phyloP scores from a whole-genome alignment of 129 eudicot species.

The Saposhnikovia divaricata region DNA sequence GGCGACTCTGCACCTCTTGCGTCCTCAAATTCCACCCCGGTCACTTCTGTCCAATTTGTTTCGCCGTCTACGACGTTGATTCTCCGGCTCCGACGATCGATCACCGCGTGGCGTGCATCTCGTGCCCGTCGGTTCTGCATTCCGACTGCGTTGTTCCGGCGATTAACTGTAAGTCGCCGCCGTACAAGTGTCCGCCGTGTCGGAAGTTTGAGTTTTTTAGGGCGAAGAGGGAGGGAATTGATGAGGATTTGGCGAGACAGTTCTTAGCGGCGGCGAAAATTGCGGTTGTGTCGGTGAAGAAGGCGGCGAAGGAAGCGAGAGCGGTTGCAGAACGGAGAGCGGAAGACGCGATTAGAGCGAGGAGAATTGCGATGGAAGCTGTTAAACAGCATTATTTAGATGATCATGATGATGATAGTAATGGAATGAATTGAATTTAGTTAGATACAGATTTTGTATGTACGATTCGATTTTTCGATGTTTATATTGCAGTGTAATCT shows the following conservation, averaged over 20 bases:
- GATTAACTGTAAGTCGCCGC: neutral
- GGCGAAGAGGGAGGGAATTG: neutral
- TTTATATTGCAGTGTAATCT: neutral
- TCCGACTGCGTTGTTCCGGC: constrained; percentile 1
- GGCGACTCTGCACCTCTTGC: constrained; percentile 32
- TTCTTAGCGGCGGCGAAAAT: constrained; percentile 23
- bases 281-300: constrained; percentile 11
- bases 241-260: constrained; percentile 13
- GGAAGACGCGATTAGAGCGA: constrained; percentile 20
- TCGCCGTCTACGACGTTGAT: constrained; percentile 7
- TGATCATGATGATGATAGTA: neutral
- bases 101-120: constrained; percentile 17
- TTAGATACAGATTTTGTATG: neutral
- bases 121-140: constrained; percentile 24
- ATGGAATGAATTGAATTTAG: neutral
- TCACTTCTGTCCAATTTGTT: constrained; percentile 27
- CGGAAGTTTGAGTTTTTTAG: constrained; percentile 13
- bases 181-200: constrained; percentile 23
- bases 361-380: constrained; percentile 27
- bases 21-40: constrained; percentile 19
- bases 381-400: constrained; percentile 2
- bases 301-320: constrained; percentile 20
- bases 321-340: constrained; percentile 20
- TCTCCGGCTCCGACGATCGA: neutral
- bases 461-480: neutral